phyloP scores from a whole-genome alignment of 768 basidiomycete genomes.

The Pisolithus albus region DNA sequence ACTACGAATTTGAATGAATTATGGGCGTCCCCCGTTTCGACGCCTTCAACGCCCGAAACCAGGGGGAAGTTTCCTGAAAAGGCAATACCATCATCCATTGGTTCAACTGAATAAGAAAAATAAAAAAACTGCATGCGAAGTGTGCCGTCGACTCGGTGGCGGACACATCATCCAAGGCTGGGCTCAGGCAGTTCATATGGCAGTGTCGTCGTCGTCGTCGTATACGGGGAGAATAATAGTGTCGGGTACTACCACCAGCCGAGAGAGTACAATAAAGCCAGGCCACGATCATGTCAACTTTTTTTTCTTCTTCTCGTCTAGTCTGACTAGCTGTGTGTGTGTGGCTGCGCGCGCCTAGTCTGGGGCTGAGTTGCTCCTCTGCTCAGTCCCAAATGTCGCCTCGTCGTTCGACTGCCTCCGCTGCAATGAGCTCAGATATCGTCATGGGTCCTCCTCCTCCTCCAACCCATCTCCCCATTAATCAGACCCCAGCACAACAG shows the following conservation, averaged over 20 bases:
- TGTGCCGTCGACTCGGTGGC: background rate
- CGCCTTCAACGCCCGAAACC: background rate
- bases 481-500: constrained; percentile 21
- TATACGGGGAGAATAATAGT: too few species aligned
- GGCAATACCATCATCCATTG: background rate
- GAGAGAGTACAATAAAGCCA: too few species aligned
- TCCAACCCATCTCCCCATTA: constrained; percentile 24
- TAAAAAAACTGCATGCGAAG: background rate
- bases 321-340: background rate
- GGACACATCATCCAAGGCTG: background rate
- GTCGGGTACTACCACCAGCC: too few species aligned
- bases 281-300: too few species aligned
- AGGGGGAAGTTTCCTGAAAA: background rate
- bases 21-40: too few species aligned
- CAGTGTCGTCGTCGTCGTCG: too few species aligned
- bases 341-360: constrained; percentile 16
- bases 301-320: background rate
- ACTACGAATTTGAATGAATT: too few species aligned
- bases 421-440: constrained; percentile 38
- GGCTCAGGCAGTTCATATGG: background rate
- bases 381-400: constrained; percentile 22
- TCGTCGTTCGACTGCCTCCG: constrained; percentile 17
- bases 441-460: constrained; percentile 45
- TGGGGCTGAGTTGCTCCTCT: constrained; percentile 15
- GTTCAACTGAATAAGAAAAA: too few species aligned